Evolutionary conservation across 2,329 filamentous ascomycete genomes (phyloP), one percentile per base, ranked within the genome.

Genomic region (Cladophialophora yegresii): DNA sequence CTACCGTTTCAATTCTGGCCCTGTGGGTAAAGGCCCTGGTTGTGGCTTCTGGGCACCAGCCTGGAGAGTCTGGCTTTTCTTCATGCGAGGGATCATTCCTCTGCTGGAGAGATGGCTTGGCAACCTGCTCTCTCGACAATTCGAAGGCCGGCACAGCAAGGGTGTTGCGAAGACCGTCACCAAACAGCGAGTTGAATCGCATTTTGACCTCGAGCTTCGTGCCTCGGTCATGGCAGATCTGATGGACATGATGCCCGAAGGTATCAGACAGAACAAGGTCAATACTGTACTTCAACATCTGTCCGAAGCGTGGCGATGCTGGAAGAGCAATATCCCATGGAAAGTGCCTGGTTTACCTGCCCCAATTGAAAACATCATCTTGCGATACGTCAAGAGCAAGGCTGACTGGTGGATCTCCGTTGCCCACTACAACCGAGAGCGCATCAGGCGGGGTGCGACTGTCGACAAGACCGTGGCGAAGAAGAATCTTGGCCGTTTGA

Each of bases 241-340:
- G 57, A 97, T 97, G 90, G 95, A 99, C 74, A 99, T 99, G 96
- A 99, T 99, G 95, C 95, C 95, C 0, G 96, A 99, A 76, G 95
- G 95, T 70, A 98, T 99, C 81, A 97, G 97, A 78, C 95, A 99
- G 76, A 99, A 95, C 82, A 99, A 99, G 80, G 92, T 99, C 77
- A 96, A 99, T 77, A 96, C 93, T 1, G 93, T 99, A 51, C 82
- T 99, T 60, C 95, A 98, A 74, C 96, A 99, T 83, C 80, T 99
- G 49, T 98, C 93, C 0, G 95, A 99, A 80, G 95, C 95, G 13
- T 99, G 95, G 95, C 87, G 95, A 80, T 99, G 95, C 81, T 99
- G 95, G 95, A 99, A 99, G 88, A 97, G 93, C 79, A 99, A 99
- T 74, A 99, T 99, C 71, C 95, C 95, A 0, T 99, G 95, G 95